Base-by-base conservation (phyloP, 2,329 filamentous ascomycete genomes). In the Tolypocladium sp. region DNA sequence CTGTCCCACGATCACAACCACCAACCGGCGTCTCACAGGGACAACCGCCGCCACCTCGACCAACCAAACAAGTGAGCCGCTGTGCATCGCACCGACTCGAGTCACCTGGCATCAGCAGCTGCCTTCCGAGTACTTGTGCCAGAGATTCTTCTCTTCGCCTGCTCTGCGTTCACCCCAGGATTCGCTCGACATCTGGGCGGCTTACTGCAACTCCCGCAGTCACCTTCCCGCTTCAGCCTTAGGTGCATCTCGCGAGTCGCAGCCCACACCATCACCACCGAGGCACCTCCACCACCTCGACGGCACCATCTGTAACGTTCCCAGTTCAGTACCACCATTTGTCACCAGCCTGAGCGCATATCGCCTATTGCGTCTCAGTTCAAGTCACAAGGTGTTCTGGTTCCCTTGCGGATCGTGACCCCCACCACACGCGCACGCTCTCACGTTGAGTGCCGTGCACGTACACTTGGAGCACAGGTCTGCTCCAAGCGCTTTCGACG, bases 211-310 rank as follows among this genome's bases (percentile, higher is more conserved):
- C 41, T 46, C n/a, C 33, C 22, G 35, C 57, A 40, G 56, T 49
- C 60, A 63, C 63, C 63, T 64, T 62, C 63, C 63, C 37, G n/a
- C 58, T 62, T 59, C 13, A 59, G 62, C 57, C 41, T 53, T 57
- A 35, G 61, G 22, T 41, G 30, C 60, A 51, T 30, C 55, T 22
- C 3, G 8, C 30, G 20, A 33, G 27, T 13, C 6, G 25, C 27
- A 30, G 15, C 44, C 25, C 46, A 20, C 46, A 9, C 44, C 37
- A 17, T 42, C 55, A 33, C 46, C 22, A 27, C 22, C 49, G 49
- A 30, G 38, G 46, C 27, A 27, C 27, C 44, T n/a, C 49, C 49
- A 7, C 30, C 20, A 22, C 5, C 22, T 52, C 49, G 5, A 35
- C 49, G 49, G 20, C 49, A 58, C 56, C 60, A 30, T 57, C 59